Evolutionary conservation across 2,329 filamentous ascomycete species (phyloP), one percentile per base, ranked within the genome.

Genomic region (Fusarium albosuccineum): DNA sequence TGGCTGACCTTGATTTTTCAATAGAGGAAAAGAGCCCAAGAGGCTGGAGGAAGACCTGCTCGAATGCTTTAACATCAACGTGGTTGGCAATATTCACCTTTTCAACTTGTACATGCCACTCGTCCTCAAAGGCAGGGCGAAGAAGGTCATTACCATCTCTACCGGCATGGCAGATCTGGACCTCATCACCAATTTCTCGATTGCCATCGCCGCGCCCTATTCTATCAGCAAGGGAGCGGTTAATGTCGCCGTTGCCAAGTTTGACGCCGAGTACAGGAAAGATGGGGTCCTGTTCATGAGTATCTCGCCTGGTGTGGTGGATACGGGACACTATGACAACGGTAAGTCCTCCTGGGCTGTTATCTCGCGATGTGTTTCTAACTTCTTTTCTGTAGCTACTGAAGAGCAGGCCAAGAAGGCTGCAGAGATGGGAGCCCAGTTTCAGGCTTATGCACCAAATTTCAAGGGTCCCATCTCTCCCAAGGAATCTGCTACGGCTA

Each of bases 91-190:
- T 50, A 76, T 89, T 56, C 80, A 87, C 62, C 78, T 87, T 0
- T 82, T 85, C 73, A 85, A 85, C 66, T 67, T 82, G 1, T 87
- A 86, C 70, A 45, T 86, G 1, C 86, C 87, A 0, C 78, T 88
- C 0, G 75, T 90, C 33, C 74, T 79, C 2, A 82, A 85, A 45
- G 82, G 87, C 5, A 69, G 74, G 1, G 70, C 63, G 11, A 89
- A 89, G 73, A 89, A 89, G 70, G 77, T 87, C n/a, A 80, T 86
- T 27, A 68, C 79, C 22, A 80, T 89, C 6, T 81, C 82, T 7
- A 82, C 73, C 0, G 86, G 85, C 22, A 58, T 81, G 41, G 83
- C 81, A 0, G 86, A 89, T 60, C 16, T 78, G 0, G 81, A 85
- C 2, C 54, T 85, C 2, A 78, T 77, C 56, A 77, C 75, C 11